These are phyloP conservation scores for Cyphellophora attinorum DNA, from an alignment of 2,329 filamentous ascomycete genomes.

Conservation along the genomic window DNA sequence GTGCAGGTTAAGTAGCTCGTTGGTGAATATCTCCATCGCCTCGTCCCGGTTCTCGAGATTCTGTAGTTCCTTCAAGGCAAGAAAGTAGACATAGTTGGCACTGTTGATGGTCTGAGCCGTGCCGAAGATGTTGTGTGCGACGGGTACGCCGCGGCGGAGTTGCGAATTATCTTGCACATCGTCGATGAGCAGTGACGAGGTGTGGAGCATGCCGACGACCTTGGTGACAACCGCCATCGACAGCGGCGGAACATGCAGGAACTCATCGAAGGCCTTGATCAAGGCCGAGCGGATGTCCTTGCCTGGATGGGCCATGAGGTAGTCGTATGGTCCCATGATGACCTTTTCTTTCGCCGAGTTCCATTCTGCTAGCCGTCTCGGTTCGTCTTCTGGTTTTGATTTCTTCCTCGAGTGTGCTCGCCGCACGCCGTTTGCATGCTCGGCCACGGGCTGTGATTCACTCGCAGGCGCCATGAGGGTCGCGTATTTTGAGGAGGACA, in stretches of 20 bases:
- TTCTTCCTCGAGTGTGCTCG: conserved; percentile 15
- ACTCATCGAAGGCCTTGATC: conserved; percentile 35
- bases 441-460: conserved; percentile 3
- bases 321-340: conserved; percentile 35
- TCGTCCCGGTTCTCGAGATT: conserved; percentile 27
- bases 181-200: conserved; percentile 37
- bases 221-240: conserved; percentile 33
- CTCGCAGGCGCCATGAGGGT: conserved; percentile 7
- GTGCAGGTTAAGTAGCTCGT: conserved; percentile 37
- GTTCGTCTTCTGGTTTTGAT: conserved; percentile 10
- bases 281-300: conserved; percentile 35
- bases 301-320: conserved; percentile 33
- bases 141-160: conserved; percentile 38
- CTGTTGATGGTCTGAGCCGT: conserved; percentile 43
- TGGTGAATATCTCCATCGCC: conserved; percentile 34
- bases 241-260: conserved; percentile 31
- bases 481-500: conserved; percentile 31
- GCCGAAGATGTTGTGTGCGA: conserved; percentile 41
- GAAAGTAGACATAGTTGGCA: conserved; percentile 40
- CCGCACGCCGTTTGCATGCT: conserved; percentile 12
- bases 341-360: conserved; percentile 30
- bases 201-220: conserved; percentile 37
- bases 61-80: conserved; percentile 32
- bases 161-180: conserved; percentile 41
- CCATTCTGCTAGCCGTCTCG: conserved; percentile 12